A percentile compares a stretch with the other conserved stretches of the same genome.
Evolutionary conservation across 805 yeast genomes (phyloP).

Genomic region (Wickerhamomyces hampshirensis): DNA sequence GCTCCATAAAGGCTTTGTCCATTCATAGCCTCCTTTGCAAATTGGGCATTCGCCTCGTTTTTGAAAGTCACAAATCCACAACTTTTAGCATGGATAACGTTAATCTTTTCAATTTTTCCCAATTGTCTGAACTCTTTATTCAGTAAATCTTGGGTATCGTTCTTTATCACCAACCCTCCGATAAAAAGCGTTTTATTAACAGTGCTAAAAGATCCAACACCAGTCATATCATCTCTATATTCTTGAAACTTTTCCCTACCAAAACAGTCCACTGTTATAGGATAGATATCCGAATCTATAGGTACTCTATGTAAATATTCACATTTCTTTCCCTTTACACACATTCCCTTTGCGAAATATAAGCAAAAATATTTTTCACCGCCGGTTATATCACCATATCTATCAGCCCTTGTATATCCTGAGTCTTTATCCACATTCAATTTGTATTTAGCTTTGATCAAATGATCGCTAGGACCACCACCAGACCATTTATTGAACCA

Average conservation of each 20-base stretch:
- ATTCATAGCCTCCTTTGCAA: constrained; percentile 93
- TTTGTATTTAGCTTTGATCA: constrained; percentile 51
- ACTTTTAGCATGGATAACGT: constrained; percentile 54
- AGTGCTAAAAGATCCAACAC: constrained; percentile 75
- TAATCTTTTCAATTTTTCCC: constrained; percentile 69
- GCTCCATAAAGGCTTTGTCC: constrained; percentile 67
- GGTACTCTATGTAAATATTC: constrained; percentile 79
- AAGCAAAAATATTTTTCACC: constrained; percentile 56
- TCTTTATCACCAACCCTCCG: constrained; percentile 46
- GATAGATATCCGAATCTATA: constrained; percentile 45
- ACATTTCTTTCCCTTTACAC: constrained; percentile 75
- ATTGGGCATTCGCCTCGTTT: constrained; percentile 75
- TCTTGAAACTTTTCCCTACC: constrained; percentile 83
- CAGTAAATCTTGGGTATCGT: constrained; percentile 33
- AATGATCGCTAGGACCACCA: constrained; percentile 33
- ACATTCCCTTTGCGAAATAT: constrained; percentile 85
- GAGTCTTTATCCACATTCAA: constrained; percentile 59
- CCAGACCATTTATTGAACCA: constrained; percentile 90
- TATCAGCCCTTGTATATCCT: constrained; percentile 72
- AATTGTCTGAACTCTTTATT: constrained; percentile 59
- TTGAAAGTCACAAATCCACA: constrained; percentile 77
- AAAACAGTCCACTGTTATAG: constrained; percentile 78
- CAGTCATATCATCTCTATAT: constrained; percentile 90
- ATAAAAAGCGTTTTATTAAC: constrained; percentile 75
- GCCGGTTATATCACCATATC: constrained; percentile 17